These are phyloP conservation scores for Colletotrichum musicola DNA, from an alignment of 2,329 filamentous ascomycete genomes.

Conservation along the genomic window DNA sequence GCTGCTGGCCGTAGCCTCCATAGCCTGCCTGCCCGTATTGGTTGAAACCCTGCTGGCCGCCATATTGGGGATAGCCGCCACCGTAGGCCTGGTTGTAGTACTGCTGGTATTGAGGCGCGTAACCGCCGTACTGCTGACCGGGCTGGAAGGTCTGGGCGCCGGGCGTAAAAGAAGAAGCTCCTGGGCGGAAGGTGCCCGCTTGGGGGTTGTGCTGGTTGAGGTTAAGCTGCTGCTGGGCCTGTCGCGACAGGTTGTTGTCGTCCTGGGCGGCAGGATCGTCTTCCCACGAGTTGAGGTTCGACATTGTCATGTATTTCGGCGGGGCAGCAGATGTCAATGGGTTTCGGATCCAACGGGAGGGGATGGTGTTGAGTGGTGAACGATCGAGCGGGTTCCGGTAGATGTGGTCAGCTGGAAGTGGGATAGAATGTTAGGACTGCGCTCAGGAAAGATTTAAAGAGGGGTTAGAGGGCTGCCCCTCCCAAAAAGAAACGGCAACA, in stretches of 20 bases:
- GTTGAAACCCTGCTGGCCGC: constrained; percentile 54
- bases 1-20: constrained; percentile 51
- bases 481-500: background rate
- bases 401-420: constrained; percentile 37
- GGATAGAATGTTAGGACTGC: constrained; percentile 36
- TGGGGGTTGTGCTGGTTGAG: constrained; percentile 68
- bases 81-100: constrained; percentile 66
- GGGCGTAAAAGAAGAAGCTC: constrained; percentile 77
- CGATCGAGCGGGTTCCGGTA: constrained; percentile 11
- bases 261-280: constrained; percentile 85
- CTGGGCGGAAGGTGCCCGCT: constrained; percentile 61
- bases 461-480: constrained; percentile 26
- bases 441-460: constrained; percentile 37
- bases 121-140: constrained; percentile 74
- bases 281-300: constrained; percentile 95
- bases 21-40: constrained; percentile 60
- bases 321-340: constrained; percentile 12
- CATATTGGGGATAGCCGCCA: constrained; percentile 68
- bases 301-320: constrained; percentile 68
- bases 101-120: constrained; percentile 67
- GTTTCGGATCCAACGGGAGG: constrained; percentile 12
- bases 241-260: constrained; percentile 81
- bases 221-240: constrained; percentile 82
- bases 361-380: constrained; percentile 8
- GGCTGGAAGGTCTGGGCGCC: constrained; percentile 79